Evolutionary conservation across 75 land plant genomes (phyloP).

Genomic region (Pinus tabuliformis): DNA sequence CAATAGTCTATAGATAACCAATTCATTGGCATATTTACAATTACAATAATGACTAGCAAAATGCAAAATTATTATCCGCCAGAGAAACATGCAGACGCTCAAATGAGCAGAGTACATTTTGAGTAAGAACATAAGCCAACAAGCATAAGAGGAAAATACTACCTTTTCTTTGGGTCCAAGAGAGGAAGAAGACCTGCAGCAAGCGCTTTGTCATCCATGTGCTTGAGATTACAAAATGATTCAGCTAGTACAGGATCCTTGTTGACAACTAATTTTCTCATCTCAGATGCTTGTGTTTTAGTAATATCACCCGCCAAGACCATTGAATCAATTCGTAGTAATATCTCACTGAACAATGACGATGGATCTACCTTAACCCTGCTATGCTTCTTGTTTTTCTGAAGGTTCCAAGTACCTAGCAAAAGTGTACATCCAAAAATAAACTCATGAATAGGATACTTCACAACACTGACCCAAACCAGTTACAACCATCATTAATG

Average conservation of each 20-base stretch:
- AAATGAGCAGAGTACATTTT: background rate
- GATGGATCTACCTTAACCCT: slow-evolving; percentile 9
- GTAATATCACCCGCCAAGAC: slow-evolving; percentile 18
- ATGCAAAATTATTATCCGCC: too few relatives aligned
- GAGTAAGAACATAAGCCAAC: background rate
- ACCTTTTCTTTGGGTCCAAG: slow-evolving; percentile 16
- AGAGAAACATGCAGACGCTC: background rate
- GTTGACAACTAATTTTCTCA: slow-evolving; percentile 19
- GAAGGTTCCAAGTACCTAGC: slow-evolving; percentile 3
- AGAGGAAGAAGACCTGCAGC: slow-evolving; percentile 27
- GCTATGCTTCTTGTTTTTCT: background rate
- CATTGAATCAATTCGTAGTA: slow-evolving; percentile 34
- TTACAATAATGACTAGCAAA: too few relatives aligned
- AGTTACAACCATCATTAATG: background rate
- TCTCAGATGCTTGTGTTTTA: slow-evolving; percentile 19
- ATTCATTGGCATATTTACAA: too few relatives aligned
- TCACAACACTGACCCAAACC: background rate
- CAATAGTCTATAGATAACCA: too few relatives aligned
- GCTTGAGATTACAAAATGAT: slow-evolving; percentile 17
- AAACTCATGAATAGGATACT: background rate
- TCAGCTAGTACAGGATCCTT: slow-evolving; percentile 30
- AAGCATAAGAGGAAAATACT: background rate
- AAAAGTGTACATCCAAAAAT: slow-evolving; percentile 3
- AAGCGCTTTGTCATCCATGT: slow-evolving; percentile 22
- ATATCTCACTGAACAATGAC: slow-evolving; percentile 19